These are phyloP conservation scores for Diplodia sapinea DNA, from an alignment of 2,329 filamentous ascomycete species.

Conservation along the genomic window DNA sequence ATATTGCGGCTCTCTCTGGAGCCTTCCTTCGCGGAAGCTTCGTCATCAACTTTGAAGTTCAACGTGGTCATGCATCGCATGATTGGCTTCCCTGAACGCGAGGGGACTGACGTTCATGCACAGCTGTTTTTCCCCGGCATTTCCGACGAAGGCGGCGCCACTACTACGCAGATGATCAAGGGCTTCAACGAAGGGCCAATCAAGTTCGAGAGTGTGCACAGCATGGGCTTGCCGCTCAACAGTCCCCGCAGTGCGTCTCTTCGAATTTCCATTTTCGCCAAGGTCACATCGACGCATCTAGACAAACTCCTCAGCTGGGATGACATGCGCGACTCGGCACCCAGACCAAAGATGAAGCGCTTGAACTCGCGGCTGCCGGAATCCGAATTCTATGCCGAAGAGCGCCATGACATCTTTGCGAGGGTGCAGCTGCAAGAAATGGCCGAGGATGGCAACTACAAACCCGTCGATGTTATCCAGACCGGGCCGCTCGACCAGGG, in stretches of 20 bases:
- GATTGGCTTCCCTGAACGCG: conserved; percentile 90
- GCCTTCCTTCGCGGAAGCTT: conserved; percentile 89
- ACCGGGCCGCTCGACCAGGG: conserved; percentile 82
- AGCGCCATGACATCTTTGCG: conserved; percentile 90
- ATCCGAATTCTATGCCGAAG: conserved; percentile 89
- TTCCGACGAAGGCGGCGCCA: conserved; percentile 82
- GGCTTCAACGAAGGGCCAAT: conserved; percentile 93
- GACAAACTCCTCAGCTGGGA: conserved; percentile 99
- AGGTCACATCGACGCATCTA: conserved; percentile 89
- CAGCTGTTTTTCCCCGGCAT: conserved; percentile 95
- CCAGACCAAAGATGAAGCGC: conserved; percentile 62
- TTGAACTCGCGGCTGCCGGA: conserved; percentile 76
- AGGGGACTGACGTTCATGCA: conserved; percentile 93
- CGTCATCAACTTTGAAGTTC: conserved; percentile 92
- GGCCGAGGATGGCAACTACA: conserved; percentile 86
- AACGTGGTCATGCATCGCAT: conserved; percentile 99
- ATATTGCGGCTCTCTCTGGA: conserved; percentile 91
- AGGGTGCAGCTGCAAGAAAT: conserved; percentile 89
- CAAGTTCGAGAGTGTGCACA: conserved; percentile 96
- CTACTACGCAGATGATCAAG: conserved; percentile 91
- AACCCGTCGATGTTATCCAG: conserved; percentile 91
- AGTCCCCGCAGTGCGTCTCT: conserved; percentile 76
- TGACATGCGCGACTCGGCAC: conserved; percentile 83
- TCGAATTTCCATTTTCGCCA: conserved; percentile 88
- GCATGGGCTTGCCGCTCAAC: conserved; percentile 88